phyloP scores from a whole-genome alignment of 2,329 filamentous ascomycete genomes.

The Mycosphaerelloides madeirae region DNA sequence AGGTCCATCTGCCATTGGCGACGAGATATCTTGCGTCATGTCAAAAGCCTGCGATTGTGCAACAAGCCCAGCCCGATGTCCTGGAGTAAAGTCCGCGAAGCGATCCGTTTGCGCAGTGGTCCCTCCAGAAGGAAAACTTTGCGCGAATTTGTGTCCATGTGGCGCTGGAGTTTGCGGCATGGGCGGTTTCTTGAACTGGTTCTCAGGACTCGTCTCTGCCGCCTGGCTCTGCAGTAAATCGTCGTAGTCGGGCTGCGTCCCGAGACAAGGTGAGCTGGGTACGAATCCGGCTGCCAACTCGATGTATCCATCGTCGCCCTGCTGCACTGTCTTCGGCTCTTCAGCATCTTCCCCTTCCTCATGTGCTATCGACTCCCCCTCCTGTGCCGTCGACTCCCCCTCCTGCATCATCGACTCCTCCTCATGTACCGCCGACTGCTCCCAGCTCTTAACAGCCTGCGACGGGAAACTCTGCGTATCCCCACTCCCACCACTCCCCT shows the following conservation, averaged over 20 bases:
- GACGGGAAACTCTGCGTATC: conserved; percentile 46
- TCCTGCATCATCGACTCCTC: conserved; percentile 5
- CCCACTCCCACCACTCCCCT: conserved; percentile 22
- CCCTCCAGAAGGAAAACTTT: conserved; percentile 40
- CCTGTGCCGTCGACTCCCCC: conserved; percentile 3
- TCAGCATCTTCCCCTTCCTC: conserved; percentile 2
- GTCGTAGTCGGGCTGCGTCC: conserved; percentile 17
- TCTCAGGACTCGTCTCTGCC: conserved; percentile 19
- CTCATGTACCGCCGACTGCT: conserved; percentile 31
- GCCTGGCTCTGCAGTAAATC: conserved; percentile 18
- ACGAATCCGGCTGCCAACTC: conserved; percentile 22
- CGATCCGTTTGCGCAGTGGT: conserved; percentile 39
- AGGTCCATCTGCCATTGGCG: conserved; percentile 35
- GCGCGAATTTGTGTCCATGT: conserved; percentile 37
- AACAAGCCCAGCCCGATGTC: conserved; percentile 32
- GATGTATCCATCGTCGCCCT: conserved; percentile 31
- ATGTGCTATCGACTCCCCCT: conserved; percentile 17
- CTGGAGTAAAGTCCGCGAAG: conserved; percentile 36
- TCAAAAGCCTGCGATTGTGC: conserved; percentile 45
- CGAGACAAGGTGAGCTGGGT: conserved; percentile 6
- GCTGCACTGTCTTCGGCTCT: conserved; percentile 14
- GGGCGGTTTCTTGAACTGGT: conserved; percentile 25
- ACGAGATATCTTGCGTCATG: conserved; percentile 43
- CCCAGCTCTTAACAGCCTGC: conserved; percentile 36
- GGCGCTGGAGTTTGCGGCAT: conserved; percentile 40